phyloP scores from a whole-genome alignment of 1,284 basidiomycete genomes.

The Ceratobasidium sp. region DNA sequence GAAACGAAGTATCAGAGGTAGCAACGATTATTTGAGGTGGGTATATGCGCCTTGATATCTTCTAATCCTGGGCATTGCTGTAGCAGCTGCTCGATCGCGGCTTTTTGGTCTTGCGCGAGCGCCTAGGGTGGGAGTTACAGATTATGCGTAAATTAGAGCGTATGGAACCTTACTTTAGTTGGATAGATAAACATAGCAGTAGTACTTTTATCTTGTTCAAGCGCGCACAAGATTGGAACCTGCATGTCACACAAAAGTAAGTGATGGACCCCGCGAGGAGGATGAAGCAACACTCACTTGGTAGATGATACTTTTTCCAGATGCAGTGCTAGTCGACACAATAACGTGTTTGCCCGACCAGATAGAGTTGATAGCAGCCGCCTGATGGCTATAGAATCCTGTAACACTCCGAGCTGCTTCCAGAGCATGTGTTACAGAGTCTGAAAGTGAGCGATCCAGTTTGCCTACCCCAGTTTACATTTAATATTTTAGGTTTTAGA shows the following conservation, averaged over 20 bases:
- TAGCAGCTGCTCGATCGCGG: slow-evolving; percentile 74
- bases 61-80: slow-evolving; percentile 69
- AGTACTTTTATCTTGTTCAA: slow-evolving; percentile 69
- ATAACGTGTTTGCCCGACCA: slow-evolving; percentile 76
- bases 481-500: background rate
- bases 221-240: slow-evolving; percentile 76
- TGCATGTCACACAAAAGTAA: slow-evolving; percentile 51
- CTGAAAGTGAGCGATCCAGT: slow-evolving; percentile 68
- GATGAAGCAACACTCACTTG: slow-evolving; percentile 61
- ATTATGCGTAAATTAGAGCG: background rate
- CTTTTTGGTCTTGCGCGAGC: slow-evolving; percentile 87
- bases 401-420: slow-evolving; percentile 70
- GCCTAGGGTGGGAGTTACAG: slow-evolving; percentile 61
- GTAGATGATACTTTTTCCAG: slow-evolving; percentile 92
- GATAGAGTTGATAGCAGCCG: slow-evolving; percentile 77
- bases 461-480: slow-evolving; percentile 55
- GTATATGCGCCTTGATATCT: slow-evolving; percentile 65
- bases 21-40: slow-evolving; percentile 48
- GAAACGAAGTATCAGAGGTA: slow-evolving; percentile 12
- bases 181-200: slow-evolving; percentile 91
- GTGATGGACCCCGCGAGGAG: slow-evolving; percentile 1
- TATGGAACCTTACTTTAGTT: slow-evolving; percentile 70
- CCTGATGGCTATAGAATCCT: slow-evolving; percentile 82
- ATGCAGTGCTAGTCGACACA: slow-evolving; percentile 90
- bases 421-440: slow-evolving; percentile 68